Percentiles rank a stretch among this genome's conserved stretches.
Conservation (phyloP, 2,329 filamentous ascomycete species). For the Nemania sp. region DNA sequence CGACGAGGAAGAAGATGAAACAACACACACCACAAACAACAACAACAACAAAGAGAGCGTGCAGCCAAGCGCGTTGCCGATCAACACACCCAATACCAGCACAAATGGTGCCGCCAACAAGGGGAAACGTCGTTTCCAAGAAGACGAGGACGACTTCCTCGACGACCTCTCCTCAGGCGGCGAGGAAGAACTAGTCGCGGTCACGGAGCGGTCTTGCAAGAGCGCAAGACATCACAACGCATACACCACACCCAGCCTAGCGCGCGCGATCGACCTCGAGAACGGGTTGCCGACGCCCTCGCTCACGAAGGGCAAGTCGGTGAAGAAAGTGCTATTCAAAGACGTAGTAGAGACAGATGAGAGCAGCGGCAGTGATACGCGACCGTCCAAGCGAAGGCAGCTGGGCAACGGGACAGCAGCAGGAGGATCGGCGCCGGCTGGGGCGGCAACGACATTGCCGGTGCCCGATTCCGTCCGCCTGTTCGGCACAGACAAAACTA, state of each 20-base stretch:
- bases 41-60: background rate
- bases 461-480: constrained; percentile 21
- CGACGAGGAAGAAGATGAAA: constrained; percentile 24
- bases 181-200: constrained; percentile 32
- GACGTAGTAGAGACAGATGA: background rate
- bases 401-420: background rate
- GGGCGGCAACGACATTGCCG: background rate
- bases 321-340: constrained; percentile 27
- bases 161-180: constrained; percentile 37
- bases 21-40: background rate
- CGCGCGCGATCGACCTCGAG: constrained; percentile 16
- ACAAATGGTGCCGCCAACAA: constrained; percentile 24
- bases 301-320: constrained; percentile 24
- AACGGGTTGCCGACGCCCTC: constrained; percentile 36
- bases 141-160: constrained; percentile 32
- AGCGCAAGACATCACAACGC: constrained; percentile 1
- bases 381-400: constrained; percentile 26
- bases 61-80: constrained; percentile 10
- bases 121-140: constrained; percentile 32
- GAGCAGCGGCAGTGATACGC: too few species aligned
- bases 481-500: constrained; percentile 23
- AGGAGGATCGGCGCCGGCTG: background rate
- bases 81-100: constrained; percentile 12
- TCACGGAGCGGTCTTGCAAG: constrained; percentile 28
- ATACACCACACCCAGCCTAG: constrained; percentile 13